Evolutionary conservation across 768 basidiomycete genomes (phyloP).

Genomic region (Suillus lakei): DNA sequence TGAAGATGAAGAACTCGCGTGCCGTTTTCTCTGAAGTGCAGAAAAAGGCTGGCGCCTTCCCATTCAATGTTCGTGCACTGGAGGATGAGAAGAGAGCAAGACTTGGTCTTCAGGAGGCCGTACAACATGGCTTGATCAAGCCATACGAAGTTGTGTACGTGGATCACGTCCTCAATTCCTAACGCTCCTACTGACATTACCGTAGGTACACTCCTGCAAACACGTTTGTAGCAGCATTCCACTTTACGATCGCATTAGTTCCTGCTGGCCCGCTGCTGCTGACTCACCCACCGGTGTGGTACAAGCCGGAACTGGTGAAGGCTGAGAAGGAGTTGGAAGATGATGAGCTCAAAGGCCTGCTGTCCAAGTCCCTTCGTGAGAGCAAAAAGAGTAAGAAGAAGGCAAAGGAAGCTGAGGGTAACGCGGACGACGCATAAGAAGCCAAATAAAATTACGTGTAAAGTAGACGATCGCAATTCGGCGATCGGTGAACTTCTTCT

Average conservation of each 20-base stretch:
- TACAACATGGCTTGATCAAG: slow-evolving; percentile 91
- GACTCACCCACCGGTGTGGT: slow-evolving; percentile 90
- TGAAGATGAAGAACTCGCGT: slow-evolving; percentile 98
- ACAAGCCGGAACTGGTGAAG: slow-evolving; percentile 89
- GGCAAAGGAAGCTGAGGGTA: slow-evolving; percentile 57
- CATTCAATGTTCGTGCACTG: slow-evolving; percentile 92
- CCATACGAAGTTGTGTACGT: slow-evolving; percentile 94
- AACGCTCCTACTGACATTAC: slow-evolving; percentile 6
- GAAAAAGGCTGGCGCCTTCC: slow-evolving; percentile 97
- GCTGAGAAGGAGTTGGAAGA: slow-evolving; percentile 90
- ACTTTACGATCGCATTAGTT: slow-evolving; percentile 94
- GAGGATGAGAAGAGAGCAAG: slow-evolving; percentile 97
- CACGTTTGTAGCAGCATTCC: slow-evolving; percentile 93
- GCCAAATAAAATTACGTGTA: not conserved
- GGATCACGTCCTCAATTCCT: not conserved
- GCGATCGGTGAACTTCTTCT: slow-evolving; percentile 12
- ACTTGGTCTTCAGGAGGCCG: slow-evolving; percentile 95
- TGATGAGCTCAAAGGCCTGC: slow-evolving; percentile 78
- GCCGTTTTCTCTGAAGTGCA: slow-evolving; percentile 97
- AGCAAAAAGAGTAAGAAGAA: slow-evolving; percentile 93
- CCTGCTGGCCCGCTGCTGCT: slow-evolving; percentile 88
- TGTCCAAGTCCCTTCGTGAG: slow-evolving; percentile 83
- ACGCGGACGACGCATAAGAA: slow-evolving; percentile 2
- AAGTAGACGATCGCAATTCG: slow-evolving; percentile 20
- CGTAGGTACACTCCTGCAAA: slow-evolving; percentile 77